Conservation (phyloP, 2,329 filamentous ascomycete species). For the Cladosporium oxysporum region DNA sequence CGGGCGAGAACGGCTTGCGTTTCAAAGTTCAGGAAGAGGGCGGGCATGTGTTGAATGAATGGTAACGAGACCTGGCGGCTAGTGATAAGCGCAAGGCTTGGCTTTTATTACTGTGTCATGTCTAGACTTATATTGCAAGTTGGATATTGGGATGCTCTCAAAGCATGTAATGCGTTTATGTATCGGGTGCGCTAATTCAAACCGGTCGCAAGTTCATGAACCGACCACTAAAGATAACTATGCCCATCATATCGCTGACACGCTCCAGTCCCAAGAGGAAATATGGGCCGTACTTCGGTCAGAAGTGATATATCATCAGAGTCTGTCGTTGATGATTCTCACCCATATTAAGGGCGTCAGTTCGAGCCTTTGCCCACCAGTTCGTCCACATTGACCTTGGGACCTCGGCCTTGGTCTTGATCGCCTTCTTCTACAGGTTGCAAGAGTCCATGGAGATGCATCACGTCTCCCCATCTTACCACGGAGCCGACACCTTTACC, state of each 20-base stretch:
- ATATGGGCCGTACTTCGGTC: background rate
- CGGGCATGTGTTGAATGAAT: too few relatives aligned
- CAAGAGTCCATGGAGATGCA: background rate
- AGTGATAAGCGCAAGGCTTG: too few relatives aligned
- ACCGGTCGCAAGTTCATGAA: too few relatives aligned
- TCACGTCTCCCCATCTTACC: background rate
- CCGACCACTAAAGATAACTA: too few relatives aligned
- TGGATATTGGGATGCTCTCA: too few relatives aligned
- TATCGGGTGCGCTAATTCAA: too few relatives aligned
- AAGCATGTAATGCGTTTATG: too few relatives aligned
- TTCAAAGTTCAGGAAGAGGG: too few relatives aligned
- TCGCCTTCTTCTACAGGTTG: background rate
- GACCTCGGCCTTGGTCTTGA: background rate
- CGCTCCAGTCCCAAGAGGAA: background rate
- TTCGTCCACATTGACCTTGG: constrained; percentile 7
- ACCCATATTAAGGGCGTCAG: background rate
- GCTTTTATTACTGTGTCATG: too few relatives aligned
- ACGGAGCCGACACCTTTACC: constrained; percentile 1
- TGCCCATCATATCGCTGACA: background rate
- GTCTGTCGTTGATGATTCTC: background rate
- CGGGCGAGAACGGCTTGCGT: too few relatives aligned
- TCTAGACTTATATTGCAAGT: too few relatives aligned
- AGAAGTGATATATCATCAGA: background rate
- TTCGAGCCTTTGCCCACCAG: background rate
- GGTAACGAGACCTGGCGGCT: too few relatives aligned